Evolutionary conservation across 441 rosid genomes (phyloP), one percentile per base, ranked within the genome.

Genomic region (Hura crepitans): DNA sequence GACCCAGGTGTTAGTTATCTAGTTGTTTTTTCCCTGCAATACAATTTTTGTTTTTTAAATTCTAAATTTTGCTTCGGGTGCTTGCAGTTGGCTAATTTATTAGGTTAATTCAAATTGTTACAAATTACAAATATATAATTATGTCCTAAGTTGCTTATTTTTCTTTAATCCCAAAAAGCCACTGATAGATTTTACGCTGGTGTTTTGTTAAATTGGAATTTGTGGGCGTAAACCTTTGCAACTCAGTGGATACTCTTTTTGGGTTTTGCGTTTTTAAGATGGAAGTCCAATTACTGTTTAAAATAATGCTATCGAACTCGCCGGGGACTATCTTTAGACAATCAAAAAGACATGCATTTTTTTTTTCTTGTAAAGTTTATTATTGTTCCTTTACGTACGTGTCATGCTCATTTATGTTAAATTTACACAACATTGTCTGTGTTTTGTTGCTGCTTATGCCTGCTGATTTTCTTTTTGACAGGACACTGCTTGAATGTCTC

Each of bases 401-500:
- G 35, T 14, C 6, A 2, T 46, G 3, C 47, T 74, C 42, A 49
- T 71, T 13, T 65, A 57, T 10, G 9, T 14, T 72, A 70, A 22
- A 1, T 28, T 30, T 35, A 37, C 51, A 49, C 37, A 59, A 68
- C 53, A 58, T 35, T 66, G 22, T 49, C 23, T 4, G 53, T 6
- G 10, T 23, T 12, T 10, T 64, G 45, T 63, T 58, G 61, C 43
- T 53, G 51, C 42, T 68, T 15, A 63, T 68, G 69, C 54, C 46
- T 71, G 66, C 11, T 46, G 43, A n/a, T 58, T 54, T 69, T 57
- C 43, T 35, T 49, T 30, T 49, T 63, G 62, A 43, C 35, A 68
- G 70, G 80, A 30, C 76, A 74, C 74, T 77, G 72, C 53, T 22
- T 59, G 60, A 60, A 78, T 72, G 77, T 64, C 72, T 13, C 68